Evolutionary conservation across 2,329 filamentous ascomycete species (phyloP).

Genomic region (Lasiodiplodia citricola): DNA sequence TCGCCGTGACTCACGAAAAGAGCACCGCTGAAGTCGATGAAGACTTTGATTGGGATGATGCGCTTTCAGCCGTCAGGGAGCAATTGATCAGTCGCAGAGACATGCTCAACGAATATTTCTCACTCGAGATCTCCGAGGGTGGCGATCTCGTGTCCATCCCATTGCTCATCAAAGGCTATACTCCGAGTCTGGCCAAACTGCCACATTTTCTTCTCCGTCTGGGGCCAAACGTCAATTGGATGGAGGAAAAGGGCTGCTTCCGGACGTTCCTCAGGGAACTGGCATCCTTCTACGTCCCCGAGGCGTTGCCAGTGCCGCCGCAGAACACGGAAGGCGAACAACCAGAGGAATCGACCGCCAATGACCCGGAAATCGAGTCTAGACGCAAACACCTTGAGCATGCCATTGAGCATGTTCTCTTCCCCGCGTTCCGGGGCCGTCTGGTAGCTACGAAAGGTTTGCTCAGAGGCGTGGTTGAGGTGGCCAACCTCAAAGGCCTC

Average conservation of each 20-base stretch:
- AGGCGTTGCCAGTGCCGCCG: conserved; percentile 69
- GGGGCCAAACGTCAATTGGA: conserved; percentile 88
- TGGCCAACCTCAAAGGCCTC: conserved; percentile 88
- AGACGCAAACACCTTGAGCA: conserved; percentile 73
- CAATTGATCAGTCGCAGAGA: conserved; percentile 77
- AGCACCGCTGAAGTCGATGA: conserved; percentile 41
- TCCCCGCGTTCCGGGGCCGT: conserved; percentile 84
- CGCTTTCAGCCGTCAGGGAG: conserved; percentile 68
- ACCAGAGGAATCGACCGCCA: conserved; percentile 33
- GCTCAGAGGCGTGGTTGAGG: conserved; percentile 79
- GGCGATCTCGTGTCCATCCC: conserved; percentile 82
- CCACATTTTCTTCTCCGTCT: conserved; percentile 86
- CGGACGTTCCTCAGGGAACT: conserved; percentile 83
- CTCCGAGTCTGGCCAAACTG: conserved; percentile 82
- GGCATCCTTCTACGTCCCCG: conserved; percentile 88
- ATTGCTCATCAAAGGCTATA: conserved; percentile 86
- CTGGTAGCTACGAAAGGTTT: conserved; percentile 81
- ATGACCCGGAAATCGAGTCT: conserved; percentile 48
- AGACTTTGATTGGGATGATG: conserved; percentile 69
- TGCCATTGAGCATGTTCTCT: conserved; percentile 83
- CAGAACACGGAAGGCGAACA: conserved; percentile 38
- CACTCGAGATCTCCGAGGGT: conserved; percentile 76
- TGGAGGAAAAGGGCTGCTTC: conserved; percentile 83
- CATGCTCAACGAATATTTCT: conserved; percentile 94
- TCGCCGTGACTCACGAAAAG: conserved; percentile 76